These are phyloP conservation scores for Medicago arabica DNA, from an alignment of 306 rosid genomes.

Conservation along the genomic window DNA sequence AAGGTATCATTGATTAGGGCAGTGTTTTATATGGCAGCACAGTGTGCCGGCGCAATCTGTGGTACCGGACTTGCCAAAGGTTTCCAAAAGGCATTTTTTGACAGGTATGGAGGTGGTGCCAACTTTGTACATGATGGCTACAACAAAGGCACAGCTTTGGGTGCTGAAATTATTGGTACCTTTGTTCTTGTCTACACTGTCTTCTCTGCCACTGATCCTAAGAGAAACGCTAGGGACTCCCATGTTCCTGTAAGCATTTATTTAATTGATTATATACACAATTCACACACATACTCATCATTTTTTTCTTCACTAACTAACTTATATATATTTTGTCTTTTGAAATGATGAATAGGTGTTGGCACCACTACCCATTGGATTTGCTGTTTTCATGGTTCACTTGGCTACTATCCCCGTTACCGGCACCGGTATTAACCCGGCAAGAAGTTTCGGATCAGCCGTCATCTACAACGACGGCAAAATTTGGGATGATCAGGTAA, in stretches of 20 bases:
- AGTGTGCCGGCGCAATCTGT: slow-evolving; percentile 76
- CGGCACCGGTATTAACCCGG: slow-evolving; percentile 97
- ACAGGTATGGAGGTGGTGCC: slow-evolving; percentile 79
- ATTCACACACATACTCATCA: too few relatives aligned
- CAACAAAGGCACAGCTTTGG: slow-evolving; percentile 82
- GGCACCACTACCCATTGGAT: slow-evolving; percentile 95
- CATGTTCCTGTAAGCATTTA: slow-evolving; percentile 80
- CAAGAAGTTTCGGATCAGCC: slow-evolving; percentile 96
- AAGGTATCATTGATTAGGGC: slow-evolving; percentile 81
- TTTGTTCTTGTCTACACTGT: slow-evolving; percentile 97
- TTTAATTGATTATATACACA: too few relatives aligned
- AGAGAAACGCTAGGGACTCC: slow-evolving; percentile 87
- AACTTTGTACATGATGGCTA: slow-evolving; percentile 57
- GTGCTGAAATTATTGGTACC: slow-evolving; percentile 95
- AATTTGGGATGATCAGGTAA: slow-evolving; percentile 90
- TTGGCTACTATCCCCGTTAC: slow-evolving; percentile 93
- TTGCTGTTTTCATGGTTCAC: slow-evolving; percentile 97
- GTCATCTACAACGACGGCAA: slow-evolving; percentile 69
- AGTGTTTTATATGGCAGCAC: slow-evolving; percentile 75
- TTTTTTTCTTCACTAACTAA: too few relatives aligned
- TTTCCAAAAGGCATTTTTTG: slow-evolving; percentile 67
- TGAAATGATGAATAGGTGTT: slow-evolving; percentile 57
- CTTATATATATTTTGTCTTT: too few relatives aligned
- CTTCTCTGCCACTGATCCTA: slow-evolving; percentile 96
- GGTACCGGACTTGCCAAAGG: slow-evolving; percentile 87